Base-by-base conservation (phyloP, 441 rosid species). In the Melianthus villosus region DNA sequence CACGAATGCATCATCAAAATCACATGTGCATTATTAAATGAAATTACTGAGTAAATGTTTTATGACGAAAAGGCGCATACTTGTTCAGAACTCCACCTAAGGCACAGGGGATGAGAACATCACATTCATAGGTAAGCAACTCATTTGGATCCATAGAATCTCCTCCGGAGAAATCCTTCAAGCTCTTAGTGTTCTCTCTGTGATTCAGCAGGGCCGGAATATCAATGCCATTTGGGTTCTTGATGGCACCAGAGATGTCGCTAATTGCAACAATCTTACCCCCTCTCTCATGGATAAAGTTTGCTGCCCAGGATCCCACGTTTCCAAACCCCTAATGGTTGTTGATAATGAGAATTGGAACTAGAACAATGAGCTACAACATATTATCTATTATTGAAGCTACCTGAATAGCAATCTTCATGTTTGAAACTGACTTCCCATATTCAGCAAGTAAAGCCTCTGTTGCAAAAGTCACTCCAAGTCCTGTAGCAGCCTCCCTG, bases 401-500 rank as follows among this genome's bases (percentile, higher is more conserved):
- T 56, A 84, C 98, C 85, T 89, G 98, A 64, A 89, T 66, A 18
- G 53, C 86, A 69, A 89, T 84, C 7, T 79, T 75, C 75, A 77
- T 40, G 9, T 75, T 82, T 42, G 71, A 42, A 38, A 89, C 56
- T 6, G 89, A 72, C 64, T 77, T 77, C 37, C 96, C 89, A 30
- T 79, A 54, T 46, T 89, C 96, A 46, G 82, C 75, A 48, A 89
- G 94, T 46, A 89, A 60, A 59, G 98, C 96, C 65, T 81, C 91
- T 0, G 93, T 73, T 3, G 94, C 96, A 50, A 48, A 84, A 39
- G 82, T 82, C 27, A 77, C 92, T 38, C 98, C 96, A 1, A 82
- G 84, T 7, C 98, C 96, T 18, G 98, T 84, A 25, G 98, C 96
- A 58, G 96, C 92, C 51, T 89, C 96, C 56, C 98, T 77, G 40